Conservation (phyloP, 352 stramenopile species). For the Aphanomyces cochlioides region DNA sequence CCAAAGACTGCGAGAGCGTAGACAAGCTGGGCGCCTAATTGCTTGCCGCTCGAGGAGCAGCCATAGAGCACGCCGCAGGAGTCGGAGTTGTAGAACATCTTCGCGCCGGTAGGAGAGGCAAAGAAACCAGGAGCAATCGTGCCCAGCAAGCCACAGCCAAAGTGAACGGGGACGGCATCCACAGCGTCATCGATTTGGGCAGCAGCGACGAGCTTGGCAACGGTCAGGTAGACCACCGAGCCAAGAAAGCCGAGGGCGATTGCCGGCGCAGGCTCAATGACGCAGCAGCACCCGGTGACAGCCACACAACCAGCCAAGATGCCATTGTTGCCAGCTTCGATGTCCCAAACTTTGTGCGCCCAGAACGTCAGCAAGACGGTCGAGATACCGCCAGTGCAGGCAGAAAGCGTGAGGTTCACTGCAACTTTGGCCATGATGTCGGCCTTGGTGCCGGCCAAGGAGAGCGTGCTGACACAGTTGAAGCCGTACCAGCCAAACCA, state of each 20-base stretch:
- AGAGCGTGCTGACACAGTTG: slow-evolving; percentile 66
- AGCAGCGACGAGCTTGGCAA: slow-evolving; percentile 34
- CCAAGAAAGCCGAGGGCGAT: slow-evolving; percentile 60
- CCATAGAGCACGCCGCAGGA: slow-evolving; percentile 37
- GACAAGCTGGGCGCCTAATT: slow-evolving; percentile 39
- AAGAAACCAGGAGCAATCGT: slow-evolving; percentile 65
- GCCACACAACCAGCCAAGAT: slow-evolving; percentile 67
- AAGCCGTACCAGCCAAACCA: slow-evolving; percentile 88
- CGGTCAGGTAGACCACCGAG: slow-evolving; percentile 12
- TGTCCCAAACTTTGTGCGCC: slow-evolving; percentile 37
- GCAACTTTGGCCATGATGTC: slow-evolving; percentile 43
- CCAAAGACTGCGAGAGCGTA: slow-evolving; percentile 34
- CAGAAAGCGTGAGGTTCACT: slow-evolving; percentile 74
- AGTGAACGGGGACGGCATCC: slow-evolving; percentile 76
- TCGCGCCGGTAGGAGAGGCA: slow-evolving; percentile 39
- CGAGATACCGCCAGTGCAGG: slow-evolving; percentile 51
- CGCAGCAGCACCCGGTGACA: slow-evolving; percentile 71
- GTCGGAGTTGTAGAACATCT: slow-evolving; percentile 31
- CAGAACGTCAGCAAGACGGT: slow-evolving; percentile 47
- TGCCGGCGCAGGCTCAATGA: slow-evolving; percentile 57
- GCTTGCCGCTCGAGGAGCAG: slow-evolving; percentile 37
- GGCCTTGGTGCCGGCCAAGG: slow-evolving; percentile 45
- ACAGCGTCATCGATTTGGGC: slow-evolving; percentile 77
- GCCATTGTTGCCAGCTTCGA: slow-evolving; percentile 59
- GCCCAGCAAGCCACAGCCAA: slow-evolving; percentile 69